phyloP scores from a whole-genome alignment of 768 basidiomycete species.

The Tylopilus subfusipes region DNA sequence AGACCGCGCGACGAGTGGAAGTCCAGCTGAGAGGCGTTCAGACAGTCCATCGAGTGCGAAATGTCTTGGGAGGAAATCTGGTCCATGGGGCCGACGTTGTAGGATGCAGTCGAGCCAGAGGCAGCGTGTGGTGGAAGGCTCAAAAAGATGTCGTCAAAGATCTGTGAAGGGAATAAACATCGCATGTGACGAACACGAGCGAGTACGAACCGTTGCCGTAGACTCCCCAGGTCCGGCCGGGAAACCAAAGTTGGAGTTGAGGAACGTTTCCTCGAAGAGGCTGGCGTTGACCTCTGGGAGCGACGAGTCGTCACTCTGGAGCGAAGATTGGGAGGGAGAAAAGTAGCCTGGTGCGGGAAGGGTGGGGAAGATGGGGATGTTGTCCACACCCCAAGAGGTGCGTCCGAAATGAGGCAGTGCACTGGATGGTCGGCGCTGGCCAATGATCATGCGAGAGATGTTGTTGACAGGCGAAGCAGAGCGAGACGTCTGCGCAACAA shows the following conservation, averaged over 20 bases:
- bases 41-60: conserved; percentile 7
- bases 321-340: conserved; percentile 13
- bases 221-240: conserved; percentile 10
- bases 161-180: conserved; percentile 7
- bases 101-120: conserved; percentile 7
- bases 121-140: conserved; percentile 22
- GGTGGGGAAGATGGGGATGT: conserved; percentile 25
- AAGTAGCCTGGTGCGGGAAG: conserved; percentile 1
- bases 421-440: conserved; percentile 49
- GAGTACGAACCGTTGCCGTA: conserved; percentile 12
- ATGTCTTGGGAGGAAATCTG: conserved; percentile 20
- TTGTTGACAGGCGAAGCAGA: conserved; percentile 43
- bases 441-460: conserved; percentile 43
- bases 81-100: conserved; percentile 28
- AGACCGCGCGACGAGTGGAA: conserved; percentile 3
- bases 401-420: conserved; percentile 37
- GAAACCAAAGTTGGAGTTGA: conserved; percentile 30
- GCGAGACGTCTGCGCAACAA: conserved; percentile 39
- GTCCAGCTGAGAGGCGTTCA: conserved; percentile 9
- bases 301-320: conserved; percentile 45
- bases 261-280: conserved; percentile 45
- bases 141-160: conserved; percentile 24
- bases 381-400: conserved; percentile 25
- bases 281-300: conserved; percentile 48
- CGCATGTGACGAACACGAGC: rapidly evolving